These are phyloP conservation scores for Naganishia liquefaciens DNA, from an alignment of 1,284 basidiomycete genomes.

Conservation along the genomic window DNA sequence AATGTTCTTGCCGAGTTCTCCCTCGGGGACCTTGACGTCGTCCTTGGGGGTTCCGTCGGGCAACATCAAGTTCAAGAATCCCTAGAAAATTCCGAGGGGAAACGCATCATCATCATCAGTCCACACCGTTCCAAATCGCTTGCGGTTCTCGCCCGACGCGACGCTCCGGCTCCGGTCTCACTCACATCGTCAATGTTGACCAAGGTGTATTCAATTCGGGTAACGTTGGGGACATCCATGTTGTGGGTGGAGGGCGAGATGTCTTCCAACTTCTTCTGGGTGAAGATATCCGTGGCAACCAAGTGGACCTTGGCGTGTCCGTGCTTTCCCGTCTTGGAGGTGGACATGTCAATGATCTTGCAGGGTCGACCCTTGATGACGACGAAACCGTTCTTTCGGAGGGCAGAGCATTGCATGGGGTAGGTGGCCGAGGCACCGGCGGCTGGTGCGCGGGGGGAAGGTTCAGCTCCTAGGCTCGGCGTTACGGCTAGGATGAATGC, in stretches of 20 bases:
- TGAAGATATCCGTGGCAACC: constrained; percentile 96
- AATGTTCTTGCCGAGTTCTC: constrained; percentile 78
- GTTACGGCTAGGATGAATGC: neutral
- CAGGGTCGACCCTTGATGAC: constrained; percentile 97
- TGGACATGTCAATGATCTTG: constrained; percentile 99
- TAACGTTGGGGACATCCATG: constrained; percentile 95
- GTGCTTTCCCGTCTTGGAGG: constrained; percentile 98
- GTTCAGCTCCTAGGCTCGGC: no score
- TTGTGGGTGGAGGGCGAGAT: constrained; percentile 79
- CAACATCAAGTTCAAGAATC: constrained; percentile 93
- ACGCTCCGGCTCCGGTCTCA: neutral
- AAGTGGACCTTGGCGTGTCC: constrained; percentile 99
- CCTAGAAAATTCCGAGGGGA: constrained; percentile 37
- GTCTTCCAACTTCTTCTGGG: constrained; percentile 95
- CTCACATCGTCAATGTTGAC: constrained; percentile 76
- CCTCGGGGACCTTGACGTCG: constrained; percentile 91
- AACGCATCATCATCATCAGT: neutral
- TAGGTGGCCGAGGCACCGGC: constrained; percentile 85
- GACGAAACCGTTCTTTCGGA: constrained; percentile 88
- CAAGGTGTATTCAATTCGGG: constrained; percentile 87
- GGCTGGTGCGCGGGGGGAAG: constrained; percentile 36
- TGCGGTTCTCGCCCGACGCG: neutral
- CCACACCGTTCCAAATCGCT: neutral
- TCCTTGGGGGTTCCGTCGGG: constrained; percentile 83
- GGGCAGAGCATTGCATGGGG: constrained; percentile 95